Evolutionary conservation across 768 basidiomycete genomes (phyloP).

Genomic region (Infundibulicybe gibba): DNA sequence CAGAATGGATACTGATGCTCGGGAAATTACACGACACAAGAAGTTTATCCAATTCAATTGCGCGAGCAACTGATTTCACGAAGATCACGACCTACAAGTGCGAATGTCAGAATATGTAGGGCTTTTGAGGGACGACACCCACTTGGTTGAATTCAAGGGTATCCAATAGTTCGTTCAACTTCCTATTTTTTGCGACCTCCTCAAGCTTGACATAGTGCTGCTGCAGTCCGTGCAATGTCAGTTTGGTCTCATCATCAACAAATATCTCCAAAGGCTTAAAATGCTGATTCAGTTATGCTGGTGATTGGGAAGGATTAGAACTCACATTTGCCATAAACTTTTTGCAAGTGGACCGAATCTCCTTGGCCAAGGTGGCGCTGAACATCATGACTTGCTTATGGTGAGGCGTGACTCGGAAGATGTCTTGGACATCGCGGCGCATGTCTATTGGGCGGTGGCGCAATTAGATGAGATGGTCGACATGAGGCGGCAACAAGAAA

Average conservation of each 20-base stretch:
- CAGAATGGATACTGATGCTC: conserved; percentile 95
- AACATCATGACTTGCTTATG: conserved; percentile 99
- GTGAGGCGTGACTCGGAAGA: conserved; percentile 97
- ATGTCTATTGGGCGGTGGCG: conserved; percentile 89
- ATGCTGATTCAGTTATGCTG: neutral
- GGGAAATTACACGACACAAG: conserved; percentile 98
- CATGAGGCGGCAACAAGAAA: conserved; percentile 47
- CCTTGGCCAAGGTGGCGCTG: conserved; percentile 96
- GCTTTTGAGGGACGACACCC: conserved; percentile 8
- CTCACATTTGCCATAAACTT: conserved; percentile 99
- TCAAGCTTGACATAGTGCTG: conserved; percentile 98
- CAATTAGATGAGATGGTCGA: conserved; percentile 61
- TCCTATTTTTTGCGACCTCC: conserved; percentile 93
- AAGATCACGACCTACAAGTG: conserved; percentile 92
- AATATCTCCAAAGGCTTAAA: conserved; percentile 96
- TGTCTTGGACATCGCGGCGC: conserved; percentile 99
- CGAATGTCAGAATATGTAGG: neutral
- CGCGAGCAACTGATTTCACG: conserved; percentile 96
- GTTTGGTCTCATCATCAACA: conserved; percentile 98
- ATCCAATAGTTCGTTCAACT: conserved; percentile 93
- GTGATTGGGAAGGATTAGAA: conserved; percentile 11
- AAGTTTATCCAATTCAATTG: conserved; percentile 94
- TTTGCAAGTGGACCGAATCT: conserved; percentile 96
- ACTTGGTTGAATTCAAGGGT: conserved; percentile 98
- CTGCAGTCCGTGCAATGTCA: conserved; percentile 96